These are phyloP conservation scores for Datura wrightii DNA, from an alignment of 257 asterid genomes.

Conservation along the genomic window DNA sequence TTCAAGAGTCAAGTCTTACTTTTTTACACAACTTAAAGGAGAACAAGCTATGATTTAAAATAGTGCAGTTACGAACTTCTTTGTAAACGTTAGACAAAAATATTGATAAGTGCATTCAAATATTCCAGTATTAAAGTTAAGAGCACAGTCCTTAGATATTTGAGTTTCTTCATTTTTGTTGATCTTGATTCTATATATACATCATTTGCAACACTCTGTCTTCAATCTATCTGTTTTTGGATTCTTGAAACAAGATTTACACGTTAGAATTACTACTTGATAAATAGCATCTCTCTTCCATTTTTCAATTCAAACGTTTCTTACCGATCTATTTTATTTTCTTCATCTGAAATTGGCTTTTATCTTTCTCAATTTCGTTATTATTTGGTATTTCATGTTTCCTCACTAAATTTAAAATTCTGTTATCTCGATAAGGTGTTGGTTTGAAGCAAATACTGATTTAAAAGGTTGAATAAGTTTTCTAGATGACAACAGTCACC, in stretches of 20 bases:
- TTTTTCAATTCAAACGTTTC: background rate
- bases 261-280: background rate
- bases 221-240: background rate
- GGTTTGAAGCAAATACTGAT: background rate
- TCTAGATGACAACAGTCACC: too few species aligned
- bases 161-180: too few species aligned
- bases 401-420: background rate
- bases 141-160: too few species aligned
- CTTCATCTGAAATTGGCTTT: too few species aligned
- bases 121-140: too few species aligned
- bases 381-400: background rate
- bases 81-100: background rate
- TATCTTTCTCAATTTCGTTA: background rate
- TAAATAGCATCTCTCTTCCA: background rate
- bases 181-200: background rate
- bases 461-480: too few species aligned
- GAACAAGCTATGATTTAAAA: background rate
- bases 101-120: too few species aligned
- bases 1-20: too few species aligned
- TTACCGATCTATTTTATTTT: too few species aligned
- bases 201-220: background rate
- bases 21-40: background rate
- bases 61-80: background rate
- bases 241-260: background rate
- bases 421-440: background rate